These are phyloP conservation scores for Eurotiales sp. DNA, from an alignment of 2,329 filamentous ascomycete genomes.

Conservation along the genomic window DNA sequence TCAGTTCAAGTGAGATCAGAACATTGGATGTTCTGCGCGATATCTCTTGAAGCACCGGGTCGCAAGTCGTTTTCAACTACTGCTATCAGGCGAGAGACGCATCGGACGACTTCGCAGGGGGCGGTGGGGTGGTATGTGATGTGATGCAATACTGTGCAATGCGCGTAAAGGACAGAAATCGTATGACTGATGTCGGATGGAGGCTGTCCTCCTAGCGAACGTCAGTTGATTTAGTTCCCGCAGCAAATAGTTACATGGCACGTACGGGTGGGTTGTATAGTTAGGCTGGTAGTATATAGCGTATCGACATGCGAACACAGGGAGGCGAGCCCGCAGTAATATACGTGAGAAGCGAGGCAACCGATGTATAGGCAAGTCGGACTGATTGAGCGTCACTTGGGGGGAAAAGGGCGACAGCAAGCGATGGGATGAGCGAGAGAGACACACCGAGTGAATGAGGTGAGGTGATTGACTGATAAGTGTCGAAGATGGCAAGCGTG, in stretches of 20 bases:
- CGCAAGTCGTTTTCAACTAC: neutral
- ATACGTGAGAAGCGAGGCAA: no score
- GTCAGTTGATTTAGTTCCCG: conserved; percentile 10
- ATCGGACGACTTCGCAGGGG: conserved; percentile 2
- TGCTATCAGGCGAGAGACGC: neutral
- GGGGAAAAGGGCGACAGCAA: no score
- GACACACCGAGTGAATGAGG: no score
- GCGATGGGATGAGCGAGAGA: no score
- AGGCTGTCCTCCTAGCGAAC: neutral
- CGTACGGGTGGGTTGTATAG: neutral
- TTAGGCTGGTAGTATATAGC: neutral
- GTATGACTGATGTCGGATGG: conserved; percentile 3
- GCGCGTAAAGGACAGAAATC: conserved; percentile 1
- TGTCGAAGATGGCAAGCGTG: no score
- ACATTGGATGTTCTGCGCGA: neutral
- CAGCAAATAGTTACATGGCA: neutral
- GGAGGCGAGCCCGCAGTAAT: no score
- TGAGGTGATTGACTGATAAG: no score
- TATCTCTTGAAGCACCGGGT: no score
- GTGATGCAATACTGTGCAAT: neutral
- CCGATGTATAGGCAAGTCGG: no score
- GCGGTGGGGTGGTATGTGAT: neutral
- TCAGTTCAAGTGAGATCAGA: conserved; percentile 7
- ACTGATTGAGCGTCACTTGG: no score
- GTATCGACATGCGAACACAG: no score